These are phyloP conservation scores for Amanita pallidorosea DNA, from an alignment of 768 basidiomycete species.

Conservation along the genomic window DNA sequence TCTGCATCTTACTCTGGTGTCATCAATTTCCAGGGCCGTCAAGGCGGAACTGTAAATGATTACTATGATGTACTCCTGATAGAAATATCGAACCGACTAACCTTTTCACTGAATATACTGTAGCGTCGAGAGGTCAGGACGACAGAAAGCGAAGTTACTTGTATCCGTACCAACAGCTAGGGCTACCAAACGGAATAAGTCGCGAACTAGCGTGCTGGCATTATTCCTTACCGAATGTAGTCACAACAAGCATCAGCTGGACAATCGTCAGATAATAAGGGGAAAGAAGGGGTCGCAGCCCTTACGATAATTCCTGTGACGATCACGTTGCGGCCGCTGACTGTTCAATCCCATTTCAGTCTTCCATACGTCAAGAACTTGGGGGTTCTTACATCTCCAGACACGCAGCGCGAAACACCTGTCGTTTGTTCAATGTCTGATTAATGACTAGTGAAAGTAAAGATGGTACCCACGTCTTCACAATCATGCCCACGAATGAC, in stretches of 20 bases:
- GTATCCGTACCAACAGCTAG: constrained; percentile 25
- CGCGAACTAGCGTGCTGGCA: background rate
- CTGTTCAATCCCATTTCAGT: constrained; percentile 18
- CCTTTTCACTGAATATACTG: constrained; percentile 37
- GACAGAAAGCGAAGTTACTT: background rate
- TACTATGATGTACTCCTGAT: background rate
- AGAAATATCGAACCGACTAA: constrained; percentile 12
- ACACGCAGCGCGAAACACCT: constrained; percentile 52
- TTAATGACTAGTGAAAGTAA: background rate
- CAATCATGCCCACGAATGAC: constrained; percentile 40
- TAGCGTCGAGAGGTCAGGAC: background rate
- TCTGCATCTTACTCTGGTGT: background rate
- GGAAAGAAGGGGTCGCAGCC: background rate
- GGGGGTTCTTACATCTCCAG: constrained; percentile 40
- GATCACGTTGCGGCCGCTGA: constrained; percentile 40
- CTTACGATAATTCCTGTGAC: constrained; percentile 38
- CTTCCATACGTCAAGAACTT: background rate
- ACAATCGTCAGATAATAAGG: background rate
- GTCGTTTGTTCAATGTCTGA: background rate
- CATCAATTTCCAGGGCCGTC: background rate
- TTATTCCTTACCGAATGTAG: constrained; percentile 29
- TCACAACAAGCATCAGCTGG: constrained; percentile 29
- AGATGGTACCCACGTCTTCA: constrained; percentile 34
- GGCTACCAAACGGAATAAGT: constrained; percentile 11
- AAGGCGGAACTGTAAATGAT: constrained; percentile 15